phyloP scores from a whole-genome alignment of 495 filamentous ascomycete genomes.

The Lepraria neglecta region DNA sequence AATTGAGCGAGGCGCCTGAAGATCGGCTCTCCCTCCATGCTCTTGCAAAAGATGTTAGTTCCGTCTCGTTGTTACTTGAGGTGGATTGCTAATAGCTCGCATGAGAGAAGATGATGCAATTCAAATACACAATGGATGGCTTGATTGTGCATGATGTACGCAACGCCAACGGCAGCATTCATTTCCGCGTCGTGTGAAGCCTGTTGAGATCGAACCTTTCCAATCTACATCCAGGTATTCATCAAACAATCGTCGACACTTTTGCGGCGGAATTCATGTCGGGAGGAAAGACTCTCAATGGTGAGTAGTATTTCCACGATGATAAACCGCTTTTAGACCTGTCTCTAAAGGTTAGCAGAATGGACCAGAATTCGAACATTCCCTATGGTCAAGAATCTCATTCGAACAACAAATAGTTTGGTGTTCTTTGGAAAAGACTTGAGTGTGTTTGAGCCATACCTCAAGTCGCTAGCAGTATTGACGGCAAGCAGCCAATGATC shows the following conservation, averaged over 20 bases:
- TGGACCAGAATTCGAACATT: slow-evolving; percentile 15
- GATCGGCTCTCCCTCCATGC: slow-evolving; percentile 20
- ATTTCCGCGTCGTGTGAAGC: slow-evolving; percentile 4
- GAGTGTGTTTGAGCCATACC: too few species aligned
- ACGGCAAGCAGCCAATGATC: too few species aligned
- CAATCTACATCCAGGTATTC: background rate
- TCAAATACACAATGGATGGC: slow-evolving; percentile 21
- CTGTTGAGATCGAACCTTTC: background rate
- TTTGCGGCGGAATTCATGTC: slow-evolving; percentile 1
- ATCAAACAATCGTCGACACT: background rate
- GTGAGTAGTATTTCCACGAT: too few species aligned
- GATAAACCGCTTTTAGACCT: too few species aligned
- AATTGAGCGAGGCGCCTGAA: slow-evolving; percentile 17
- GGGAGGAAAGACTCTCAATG: background rate
- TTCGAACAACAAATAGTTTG: slow-evolving; percentile 6
- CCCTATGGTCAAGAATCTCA: slow-evolving; percentile 14
- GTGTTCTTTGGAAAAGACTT: slow-evolving; percentile 19
- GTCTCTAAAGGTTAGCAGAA: too few species aligned
- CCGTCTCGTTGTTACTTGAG: too few species aligned
- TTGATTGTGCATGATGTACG: slow-evolving; percentile 10
- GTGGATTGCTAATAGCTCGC: background rate
- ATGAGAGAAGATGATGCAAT: slow-evolving; percentile 16
- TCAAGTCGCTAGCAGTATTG: too few species aligned
- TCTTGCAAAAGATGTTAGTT: slow-evolving; percentile 19
- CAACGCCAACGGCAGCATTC: slow-evolving; percentile 20